These are phyloP conservation scores for Solanum aculeatissimum DNA, from an alignment of 305 asterid species.

Conservation along the genomic window DNA sequence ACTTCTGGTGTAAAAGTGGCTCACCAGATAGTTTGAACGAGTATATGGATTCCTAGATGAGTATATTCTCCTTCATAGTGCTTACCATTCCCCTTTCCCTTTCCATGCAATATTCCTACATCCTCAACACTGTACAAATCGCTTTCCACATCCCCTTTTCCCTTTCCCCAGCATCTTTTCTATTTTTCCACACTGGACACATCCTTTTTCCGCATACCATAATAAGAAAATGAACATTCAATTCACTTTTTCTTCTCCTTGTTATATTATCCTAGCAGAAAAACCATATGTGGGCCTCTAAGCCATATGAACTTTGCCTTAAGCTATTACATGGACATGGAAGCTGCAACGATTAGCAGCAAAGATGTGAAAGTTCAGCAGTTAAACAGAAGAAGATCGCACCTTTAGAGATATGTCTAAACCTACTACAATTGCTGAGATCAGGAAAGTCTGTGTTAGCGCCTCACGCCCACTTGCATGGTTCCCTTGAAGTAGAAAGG, in stretches of 20 bases:
- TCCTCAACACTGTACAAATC: background rate
- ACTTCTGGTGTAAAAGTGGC: background rate
- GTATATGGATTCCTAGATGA: background rate
- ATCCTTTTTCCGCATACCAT: background rate
- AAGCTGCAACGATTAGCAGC: background rate
- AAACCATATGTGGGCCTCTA: background rate
- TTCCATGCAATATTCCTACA: background rate
- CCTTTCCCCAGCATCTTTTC: background rate
- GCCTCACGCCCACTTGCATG: conserved; percentile 34
- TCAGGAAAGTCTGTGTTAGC: conserved; percentile 25
- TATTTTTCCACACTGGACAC: background rate
- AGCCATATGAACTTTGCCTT: background rate
- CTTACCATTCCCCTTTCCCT: background rate
- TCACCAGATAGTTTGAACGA: background rate
- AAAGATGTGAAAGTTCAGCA: background rate
- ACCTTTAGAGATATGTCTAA: conserved; percentile 32
- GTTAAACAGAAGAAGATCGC: background rate
- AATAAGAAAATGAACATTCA: background rate
- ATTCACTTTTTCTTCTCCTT: background rate
- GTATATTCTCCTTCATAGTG: background rate
- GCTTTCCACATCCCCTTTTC: background rate
- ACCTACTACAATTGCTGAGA: conserved; percentile 28
- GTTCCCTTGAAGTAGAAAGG: conserved; percentile 33
- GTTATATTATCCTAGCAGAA: background rate
- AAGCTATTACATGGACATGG: background rate